phyloP scores from a whole-genome alignment of 345 rosid species.

The Hevea brasiliensis region DNA sequence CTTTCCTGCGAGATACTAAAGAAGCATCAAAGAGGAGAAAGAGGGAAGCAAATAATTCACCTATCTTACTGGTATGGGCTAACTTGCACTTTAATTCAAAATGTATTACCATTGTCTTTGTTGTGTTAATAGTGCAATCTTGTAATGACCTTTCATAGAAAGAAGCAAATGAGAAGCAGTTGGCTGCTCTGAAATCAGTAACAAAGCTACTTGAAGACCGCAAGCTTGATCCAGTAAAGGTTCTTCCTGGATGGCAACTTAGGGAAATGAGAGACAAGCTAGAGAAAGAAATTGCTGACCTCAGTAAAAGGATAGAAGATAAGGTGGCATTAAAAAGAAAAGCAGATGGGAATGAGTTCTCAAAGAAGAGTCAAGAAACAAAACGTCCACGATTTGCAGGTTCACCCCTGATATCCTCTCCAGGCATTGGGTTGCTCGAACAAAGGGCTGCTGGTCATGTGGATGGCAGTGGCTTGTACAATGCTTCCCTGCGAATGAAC shows the following conservation, averaged over 20 bases:
- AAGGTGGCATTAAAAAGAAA: slow-evolving; percentile 44
- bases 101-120: background rate
- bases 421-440: slow-evolving; percentile 36
- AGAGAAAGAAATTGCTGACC: slow-evolving; percentile 52
- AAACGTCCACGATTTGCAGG: slow-evolving; percentile 48
- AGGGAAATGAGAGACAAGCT: slow-evolving; percentile 47
- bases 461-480: slow-evolving; percentile 30
- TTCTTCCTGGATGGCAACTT: slow-evolving; percentile 55
- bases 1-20: slow-evolving; percentile 48
- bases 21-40: slow-evolving; percentile 47
- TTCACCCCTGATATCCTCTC: slow-evolving; percentile 39
- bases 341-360: slow-evolving; percentile 36
- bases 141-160: slow-evolving; percentile 41
- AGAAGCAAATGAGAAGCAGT: slow-evolving; percentile 47
- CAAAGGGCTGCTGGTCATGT: slow-evolving; percentile 32
- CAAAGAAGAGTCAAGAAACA: slow-evolving; percentile 40
- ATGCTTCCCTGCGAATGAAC: slow-evolving; percentile 17
- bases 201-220: slow-evolving; percentile 53
- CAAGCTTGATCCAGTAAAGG: slow-evolving; percentile 47
- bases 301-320: slow-evolving; percentile 37
- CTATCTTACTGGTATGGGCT: slow-evolving; percentile 37
- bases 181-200: slow-evolving; percentile 48
- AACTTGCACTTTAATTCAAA: background rate
- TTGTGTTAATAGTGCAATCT: background rate
- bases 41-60: slow-evolving; percentile 38